Conservation (phyloP, 2,329 filamentous ascomycete species). For the Ceratocystis colombiana region DNA sequence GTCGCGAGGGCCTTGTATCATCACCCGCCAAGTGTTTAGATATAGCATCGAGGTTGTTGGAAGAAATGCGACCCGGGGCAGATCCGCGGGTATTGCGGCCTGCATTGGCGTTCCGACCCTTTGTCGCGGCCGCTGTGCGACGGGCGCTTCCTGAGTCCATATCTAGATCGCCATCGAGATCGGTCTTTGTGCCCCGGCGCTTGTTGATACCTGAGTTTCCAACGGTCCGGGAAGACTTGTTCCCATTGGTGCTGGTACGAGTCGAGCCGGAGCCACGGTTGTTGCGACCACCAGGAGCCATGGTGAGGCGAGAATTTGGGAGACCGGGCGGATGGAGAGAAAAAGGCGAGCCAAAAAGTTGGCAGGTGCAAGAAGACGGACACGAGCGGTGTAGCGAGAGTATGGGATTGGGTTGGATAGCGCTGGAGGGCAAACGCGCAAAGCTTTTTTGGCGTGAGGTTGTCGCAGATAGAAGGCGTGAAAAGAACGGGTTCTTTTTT, state of each 20-base stretch:
- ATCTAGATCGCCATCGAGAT: slow-evolving; percentile 50
- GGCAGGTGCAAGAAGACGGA: not conserved
- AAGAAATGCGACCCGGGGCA: slow-evolving; percentile 27
- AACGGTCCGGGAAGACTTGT: slow-evolving; percentile 26
- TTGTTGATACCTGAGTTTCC: slow-evolving; percentile 43
- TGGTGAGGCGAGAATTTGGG: slow-evolving; percentile 23
- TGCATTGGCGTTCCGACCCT: slow-evolving; percentile 28
- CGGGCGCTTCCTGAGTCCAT: slow-evolving; percentile 41
- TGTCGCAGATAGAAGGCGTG: slow-evolving; percentile 11
- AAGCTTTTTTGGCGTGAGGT: not conserved
- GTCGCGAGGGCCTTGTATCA: slow-evolving; percentile 30
- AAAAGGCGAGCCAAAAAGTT: not conserved
- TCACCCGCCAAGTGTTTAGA: slow-evolving; percentile 37
- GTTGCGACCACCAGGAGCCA: slow-evolving; percentile 26
- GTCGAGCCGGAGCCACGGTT: slow-evolving; percentile 24
- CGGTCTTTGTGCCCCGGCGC: slow-evolving; percentile 38
- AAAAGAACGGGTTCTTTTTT: not conserved
- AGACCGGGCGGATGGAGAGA: not conserved
- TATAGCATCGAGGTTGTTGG: slow-evolving; percentile 38
- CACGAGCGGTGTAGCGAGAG: not conserved
- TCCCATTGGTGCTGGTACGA: slow-evolving; percentile 20
- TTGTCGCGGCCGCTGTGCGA: slow-evolving; percentile 29
- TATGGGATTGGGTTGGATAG: not conserved
- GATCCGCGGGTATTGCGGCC: slow-evolving; percentile 28
- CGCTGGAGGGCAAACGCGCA: not conserved